Percentiles rank a stretch among this genome's conserved stretches.
Conservation (phyloP, 805 yeast species). For the Ogataea ganodermae region DNA sequence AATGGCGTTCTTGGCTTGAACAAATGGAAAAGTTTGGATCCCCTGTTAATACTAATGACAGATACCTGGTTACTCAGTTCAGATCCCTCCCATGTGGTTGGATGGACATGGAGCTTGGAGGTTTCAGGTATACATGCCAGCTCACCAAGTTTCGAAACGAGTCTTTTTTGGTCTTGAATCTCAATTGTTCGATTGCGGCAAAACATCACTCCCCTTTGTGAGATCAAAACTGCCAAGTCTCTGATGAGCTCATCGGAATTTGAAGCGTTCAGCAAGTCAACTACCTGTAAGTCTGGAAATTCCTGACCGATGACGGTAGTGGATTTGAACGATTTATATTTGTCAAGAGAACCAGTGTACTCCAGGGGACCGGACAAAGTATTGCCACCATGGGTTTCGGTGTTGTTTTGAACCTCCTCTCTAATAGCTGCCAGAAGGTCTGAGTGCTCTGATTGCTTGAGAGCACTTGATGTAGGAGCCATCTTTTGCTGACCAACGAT, state of each 20-base stretch:
- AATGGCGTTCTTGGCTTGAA: constrained; percentile 43
- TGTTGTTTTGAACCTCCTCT: not conserved
- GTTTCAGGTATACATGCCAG: not conserved
- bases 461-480: no score
- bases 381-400: constrained; percentile 3
- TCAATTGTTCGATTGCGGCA: not conserved
- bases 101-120: constrained; percentile 4
- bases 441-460: no score
- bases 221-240: constrained; percentile 4
- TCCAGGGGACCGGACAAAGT: not conserved
- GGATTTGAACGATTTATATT: constrained; percentile 1
- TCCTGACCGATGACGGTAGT: constrained; percentile 3
- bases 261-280: not conserved
- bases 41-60: not conserved
- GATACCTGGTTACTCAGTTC: not conserved
- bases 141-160: not conserved
- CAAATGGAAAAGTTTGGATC: not conserved
- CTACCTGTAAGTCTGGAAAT: constrained; percentile 3
- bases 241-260: constrained; percentile 1
- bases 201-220: constrained; percentile 3
- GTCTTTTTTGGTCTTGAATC: not conserved
- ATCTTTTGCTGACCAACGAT: no score
- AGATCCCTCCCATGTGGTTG: not conserved
- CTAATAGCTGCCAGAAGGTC: no score
- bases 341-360: constrained; percentile 1